Conservation (phyloP, 2,329 filamentous ascomycete genomes). For the Apiospora koreana region DNA sequence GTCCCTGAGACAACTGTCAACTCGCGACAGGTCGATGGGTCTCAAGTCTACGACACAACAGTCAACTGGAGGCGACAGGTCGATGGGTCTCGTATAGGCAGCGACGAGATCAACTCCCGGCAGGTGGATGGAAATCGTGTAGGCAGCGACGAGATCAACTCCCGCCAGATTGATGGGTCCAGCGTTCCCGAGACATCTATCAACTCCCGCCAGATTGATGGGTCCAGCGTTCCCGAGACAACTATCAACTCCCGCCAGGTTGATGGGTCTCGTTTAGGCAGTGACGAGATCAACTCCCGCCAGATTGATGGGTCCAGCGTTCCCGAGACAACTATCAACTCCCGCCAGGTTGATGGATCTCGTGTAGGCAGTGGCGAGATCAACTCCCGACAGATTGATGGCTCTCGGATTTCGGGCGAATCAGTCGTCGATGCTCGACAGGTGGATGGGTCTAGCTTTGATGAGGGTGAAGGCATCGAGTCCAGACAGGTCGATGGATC, state of each 20-base stretch:
- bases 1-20: not conserved
- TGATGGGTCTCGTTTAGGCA: not conserved
- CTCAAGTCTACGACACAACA: not conserved
- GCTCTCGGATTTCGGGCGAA: not conserved
- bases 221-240: not conserved
- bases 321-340: not conserved
- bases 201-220: not conserved
- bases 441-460: not conserved
- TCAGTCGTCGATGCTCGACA: not conserved
- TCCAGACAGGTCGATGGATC: not conserved
- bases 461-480: not conserved
- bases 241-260: not conserved
- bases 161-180: not conserved
- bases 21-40: not conserved
- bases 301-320: not conserved
- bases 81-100: not conserved
- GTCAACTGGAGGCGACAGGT: not conserved
- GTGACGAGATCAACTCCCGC: not conserved
- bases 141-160: not conserved
- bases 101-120: not conserved
- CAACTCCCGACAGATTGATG: not conserved
- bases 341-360: not conserved
- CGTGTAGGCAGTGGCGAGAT: not conserved
- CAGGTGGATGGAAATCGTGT: not conserved
- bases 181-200: not conserved